A percentile compares a stretch with the other conserved stretches of the same genome.
Evolutionary conservation across 441 rosid species (phyloP).

Genomic region (Populus tomentosa): DNA sequence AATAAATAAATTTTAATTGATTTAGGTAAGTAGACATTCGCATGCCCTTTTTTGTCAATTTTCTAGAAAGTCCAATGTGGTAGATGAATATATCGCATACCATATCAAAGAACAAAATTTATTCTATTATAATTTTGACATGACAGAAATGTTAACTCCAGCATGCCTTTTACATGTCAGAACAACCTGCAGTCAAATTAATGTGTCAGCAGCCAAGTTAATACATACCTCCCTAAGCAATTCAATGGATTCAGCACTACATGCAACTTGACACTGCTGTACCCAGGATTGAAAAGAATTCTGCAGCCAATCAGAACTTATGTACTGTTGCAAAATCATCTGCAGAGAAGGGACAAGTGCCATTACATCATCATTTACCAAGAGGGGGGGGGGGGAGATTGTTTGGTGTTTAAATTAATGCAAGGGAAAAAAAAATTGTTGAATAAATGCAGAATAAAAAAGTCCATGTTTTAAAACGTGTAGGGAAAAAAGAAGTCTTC

Average conservation of each 20-base stretch:
- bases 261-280: conserved; percentile 60
- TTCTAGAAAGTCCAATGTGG: not conserved
- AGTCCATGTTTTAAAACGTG: not conserved
- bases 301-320: conserved; percentile 64
- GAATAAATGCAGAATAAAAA: not conserved
- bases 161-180: too few species aligned
- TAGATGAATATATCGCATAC: not conserved
- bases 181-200: not conserved
- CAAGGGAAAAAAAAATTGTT: not conserved
- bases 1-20: not conserved
- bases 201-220: not conserved
- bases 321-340: conserved; percentile 72
- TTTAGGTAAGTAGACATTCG: not conserved
- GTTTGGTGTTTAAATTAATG: not conserved
- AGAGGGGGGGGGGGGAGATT: not conserved
- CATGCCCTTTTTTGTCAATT: not conserved
- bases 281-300: conserved; percentile 61
- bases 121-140: not conserved
- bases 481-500: not conserved
- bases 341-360: conserved; percentile 32
- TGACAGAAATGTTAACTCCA: not conserved
- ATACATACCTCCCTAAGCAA: conserved; percentile 72
- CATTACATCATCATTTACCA: conserved; percentile 10
- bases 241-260: conserved; percentile 83
- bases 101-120: not conserved